These are phyloP conservation scores for Geotrichum klebahnii DNA, from an alignment of 1,139 yeast genomes.

Conservation along the genomic window DNA sequence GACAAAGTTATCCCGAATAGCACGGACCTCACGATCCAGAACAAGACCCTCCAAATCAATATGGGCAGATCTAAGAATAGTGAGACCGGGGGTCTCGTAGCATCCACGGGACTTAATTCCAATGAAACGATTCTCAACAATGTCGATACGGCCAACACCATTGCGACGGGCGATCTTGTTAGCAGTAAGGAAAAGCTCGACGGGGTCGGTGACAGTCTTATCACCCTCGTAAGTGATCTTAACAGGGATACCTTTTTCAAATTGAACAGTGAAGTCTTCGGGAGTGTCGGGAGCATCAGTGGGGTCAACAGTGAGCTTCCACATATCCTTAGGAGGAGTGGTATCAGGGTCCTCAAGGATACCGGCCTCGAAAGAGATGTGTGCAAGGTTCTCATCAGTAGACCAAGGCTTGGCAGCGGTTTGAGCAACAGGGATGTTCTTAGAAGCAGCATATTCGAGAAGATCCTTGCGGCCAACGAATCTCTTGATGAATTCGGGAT, in stretches of 20 bases:
- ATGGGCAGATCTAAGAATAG: slow-evolving; percentile 88
- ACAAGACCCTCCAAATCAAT: slow-evolving; percentile 96
- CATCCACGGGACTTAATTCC: slow-evolving; percentile 99
- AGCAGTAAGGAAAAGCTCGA: slow-evolving; percentile 86
- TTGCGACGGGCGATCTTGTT: slow-evolving; percentile 96
- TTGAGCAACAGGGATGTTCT: slow-evolving; percentile 91
- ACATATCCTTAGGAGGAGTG: slow-evolving; percentile 99
- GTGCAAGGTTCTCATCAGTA: slow-evolving; percentile 97
- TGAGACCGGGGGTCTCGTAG: slow-evolving; percentile 98
- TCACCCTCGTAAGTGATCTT: slow-evolving; percentile 65
- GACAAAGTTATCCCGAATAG: slow-evolving; percentile 92
- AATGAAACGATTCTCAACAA: slow-evolving; percentile 96
- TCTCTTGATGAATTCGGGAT: slow-evolving; percentile 87
- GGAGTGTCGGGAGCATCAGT: slow-evolving; percentile 90
- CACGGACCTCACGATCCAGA: slow-evolving; percentile 95
- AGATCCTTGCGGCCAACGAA: slow-evolving; percentile 97
- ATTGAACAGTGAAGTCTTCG: slow-evolving; percentile 78
- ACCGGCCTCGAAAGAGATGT: slow-evolving; percentile 98
- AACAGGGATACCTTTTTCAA: slow-evolving; percentile 81
- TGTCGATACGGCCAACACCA: slow-evolving; percentile 98
- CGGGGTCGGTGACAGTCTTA: slow-evolving; percentile 73
- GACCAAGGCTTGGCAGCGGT: slow-evolving; percentile 99
- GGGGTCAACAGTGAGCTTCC: slow-evolving; percentile 97
- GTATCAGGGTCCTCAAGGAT: slow-evolving; percentile 96
- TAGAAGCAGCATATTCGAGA: slow-evolving; percentile 85